A percentile compares a stretch with the other conserved stretches of the same genome.
phyloP scores from a whole-genome alignment of 495 filamentous ascomycete genomes.

The Penicillium nucicola region DNA sequence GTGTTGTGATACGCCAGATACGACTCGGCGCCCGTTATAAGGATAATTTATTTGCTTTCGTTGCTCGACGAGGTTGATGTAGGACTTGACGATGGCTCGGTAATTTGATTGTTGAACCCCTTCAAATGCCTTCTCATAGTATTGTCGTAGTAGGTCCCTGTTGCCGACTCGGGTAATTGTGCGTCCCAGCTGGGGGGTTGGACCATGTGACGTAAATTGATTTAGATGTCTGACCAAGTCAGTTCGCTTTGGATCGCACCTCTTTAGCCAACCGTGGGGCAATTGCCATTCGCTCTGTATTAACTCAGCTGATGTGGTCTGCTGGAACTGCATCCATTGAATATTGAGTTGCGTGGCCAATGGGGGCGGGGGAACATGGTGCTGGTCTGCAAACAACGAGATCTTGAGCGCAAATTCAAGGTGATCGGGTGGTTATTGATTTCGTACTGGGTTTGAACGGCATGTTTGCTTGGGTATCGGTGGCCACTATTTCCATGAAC shows the following conservation, averaged over 20 bases:
- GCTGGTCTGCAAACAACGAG: conserved; percentile 1
- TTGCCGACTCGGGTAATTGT: conserved; percentile 55
- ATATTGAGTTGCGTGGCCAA: conserved; percentile 17
- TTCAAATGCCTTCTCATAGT: conserved; percentile 52
- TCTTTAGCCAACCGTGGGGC: conserved; percentile 22
- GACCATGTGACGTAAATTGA: conserved; percentile 19
- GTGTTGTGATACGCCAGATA: conserved; percentile 34
- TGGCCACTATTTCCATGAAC: no score
- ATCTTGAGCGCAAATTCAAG: no score
- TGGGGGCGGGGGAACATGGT: conserved; percentile 3
- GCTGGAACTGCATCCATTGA: conserved; percentile 17
- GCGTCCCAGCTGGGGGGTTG: conserved; percentile 14
- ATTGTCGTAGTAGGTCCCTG: conserved; percentile 52
- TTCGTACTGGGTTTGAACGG: background rate
- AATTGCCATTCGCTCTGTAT: conserved; percentile 39
- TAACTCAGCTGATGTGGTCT: conserved; percentile 14
- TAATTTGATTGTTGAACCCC: conserved; percentile 44
- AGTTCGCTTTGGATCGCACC: conserved; percentile 21
- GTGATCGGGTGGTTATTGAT: no score
- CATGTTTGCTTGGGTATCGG: background rate
- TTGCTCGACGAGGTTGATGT: conserved; percentile 77
- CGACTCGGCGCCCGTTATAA: conserved; percentile 59
- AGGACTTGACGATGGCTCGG: conserved; percentile 63
- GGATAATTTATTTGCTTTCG: conserved; percentile 82
- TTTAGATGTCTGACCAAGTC: conserved; percentile 10